These are phyloP conservation scores for Hanseniaspora lachancei DNA, from an alignment of 805 yeast species.

Conservation along the genomic window DNA sequence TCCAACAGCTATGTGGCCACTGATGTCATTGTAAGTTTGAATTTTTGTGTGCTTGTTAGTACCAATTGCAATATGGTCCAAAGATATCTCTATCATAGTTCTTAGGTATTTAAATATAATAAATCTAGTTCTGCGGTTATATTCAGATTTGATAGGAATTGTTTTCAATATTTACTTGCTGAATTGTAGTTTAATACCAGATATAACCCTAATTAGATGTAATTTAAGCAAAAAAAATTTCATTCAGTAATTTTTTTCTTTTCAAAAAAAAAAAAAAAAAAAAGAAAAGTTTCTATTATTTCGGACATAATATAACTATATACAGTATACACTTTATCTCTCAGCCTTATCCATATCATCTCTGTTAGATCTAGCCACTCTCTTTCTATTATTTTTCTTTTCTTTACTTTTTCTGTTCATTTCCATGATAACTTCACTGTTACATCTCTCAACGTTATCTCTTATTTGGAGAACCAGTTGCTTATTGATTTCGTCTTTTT, in stretches of 20 bases:
- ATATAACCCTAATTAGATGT: neutral
- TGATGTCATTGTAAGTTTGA: conserved; percentile 6
- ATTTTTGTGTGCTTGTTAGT: conserved; percentile 11
- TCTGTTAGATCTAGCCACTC: conserved; percentile 27
- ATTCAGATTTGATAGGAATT: neutral
- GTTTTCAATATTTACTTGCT: neutral
- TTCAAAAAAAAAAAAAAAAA: neutral
- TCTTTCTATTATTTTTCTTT: conserved; percentile 30
- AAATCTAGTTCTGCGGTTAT: neutral
- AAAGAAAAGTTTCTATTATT: neutral
- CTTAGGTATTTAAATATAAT: neutral
- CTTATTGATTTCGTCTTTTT: conserved; percentile 68
- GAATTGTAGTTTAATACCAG: too few relatives aligned
- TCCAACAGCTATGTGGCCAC: conserved; percentile 10
- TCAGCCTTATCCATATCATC: conserved; percentile 39
- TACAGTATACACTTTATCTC: conserved; percentile 17
- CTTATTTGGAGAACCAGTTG: conserved; percentile 65
- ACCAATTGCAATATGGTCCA: conserved; percentile 12
- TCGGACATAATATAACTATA: neutral
- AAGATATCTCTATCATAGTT: conserved; percentile 3
- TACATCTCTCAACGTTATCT: conserved; percentile 81
- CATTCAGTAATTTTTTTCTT: neutral
- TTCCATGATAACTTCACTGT: conserved; percentile 70
- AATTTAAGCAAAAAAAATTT: neutral
- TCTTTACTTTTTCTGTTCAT: conserved; percentile 59